These are phyloP conservation scores for Maudiozyma saulgeensis DNA, from an alignment of 805 yeast genomes.

Conservation along the genomic window DNA sequence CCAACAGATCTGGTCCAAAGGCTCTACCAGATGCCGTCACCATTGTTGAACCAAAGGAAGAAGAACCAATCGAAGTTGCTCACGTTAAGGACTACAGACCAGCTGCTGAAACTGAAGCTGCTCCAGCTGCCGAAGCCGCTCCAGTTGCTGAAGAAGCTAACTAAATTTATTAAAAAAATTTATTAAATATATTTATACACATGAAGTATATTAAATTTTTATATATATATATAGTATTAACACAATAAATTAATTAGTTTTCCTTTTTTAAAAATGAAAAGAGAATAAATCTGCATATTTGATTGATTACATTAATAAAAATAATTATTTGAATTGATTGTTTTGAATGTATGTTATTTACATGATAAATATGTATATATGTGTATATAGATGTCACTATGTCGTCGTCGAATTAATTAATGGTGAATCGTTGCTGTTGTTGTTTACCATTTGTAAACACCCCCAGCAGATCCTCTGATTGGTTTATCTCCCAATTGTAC, in stretches of 20 bases:
- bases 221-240: not conserved
- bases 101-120: constrained; percentile 25
- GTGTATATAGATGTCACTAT: not conserved
- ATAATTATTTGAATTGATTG: too few relatives aligned
- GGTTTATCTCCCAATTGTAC: constrained; percentile 36
- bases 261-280: not conserved
- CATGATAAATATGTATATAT: not conserved
- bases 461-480: constrained; percentile 41
- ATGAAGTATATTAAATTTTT: not conserved
- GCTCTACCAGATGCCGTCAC: constrained; percentile 92
- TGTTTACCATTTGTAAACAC: constrained; percentile 46
- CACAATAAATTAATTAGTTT: not conserved
- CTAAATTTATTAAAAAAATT: not conserved
- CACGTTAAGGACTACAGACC: constrained; percentile 65
- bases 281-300: too few relatives aligned
- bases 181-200: not conserved
- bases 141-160: not conserved
- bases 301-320: too few relatives aligned
- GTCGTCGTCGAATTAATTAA: not conserved
- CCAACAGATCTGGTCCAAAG: constrained; percentile 75
- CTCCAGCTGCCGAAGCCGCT: constrained; percentile 11
- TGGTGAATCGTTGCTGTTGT: not conserved
- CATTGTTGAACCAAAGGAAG: constrained; percentile 92
- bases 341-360: not conserved
- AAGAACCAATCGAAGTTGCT: constrained; percentile 71